These are phyloP conservation scores for Exophiala sideris DNA, from an alignment of 2,329 filamentous ascomycete species.

Conservation along the genomic window DNA sequence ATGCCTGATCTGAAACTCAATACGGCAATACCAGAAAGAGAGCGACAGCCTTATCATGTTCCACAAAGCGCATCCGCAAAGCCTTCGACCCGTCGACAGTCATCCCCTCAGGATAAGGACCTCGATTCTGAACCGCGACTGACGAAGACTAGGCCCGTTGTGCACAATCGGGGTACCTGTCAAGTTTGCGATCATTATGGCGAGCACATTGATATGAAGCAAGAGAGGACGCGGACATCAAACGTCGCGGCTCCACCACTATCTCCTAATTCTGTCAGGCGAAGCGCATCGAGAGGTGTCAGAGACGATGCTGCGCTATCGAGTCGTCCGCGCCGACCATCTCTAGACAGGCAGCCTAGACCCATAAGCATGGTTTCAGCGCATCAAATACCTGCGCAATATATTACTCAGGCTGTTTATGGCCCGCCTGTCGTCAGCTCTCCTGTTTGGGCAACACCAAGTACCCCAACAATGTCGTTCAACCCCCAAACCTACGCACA, in stretches of 20 bases:
- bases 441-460: conserved; percentile 10
- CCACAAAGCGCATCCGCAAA: conserved; percentile 6
- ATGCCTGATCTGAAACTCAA: conserved; percentile 38
- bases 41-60: conserved; percentile 21
- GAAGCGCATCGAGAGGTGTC: background rate
- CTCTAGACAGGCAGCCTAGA: conserved; percentile 9
- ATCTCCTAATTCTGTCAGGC: conserved; percentile 14
- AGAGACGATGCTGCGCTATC: conserved; percentile 17
- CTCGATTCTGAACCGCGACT: conserved; percentile 5
- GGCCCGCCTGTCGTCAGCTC: conserved; percentile 7
- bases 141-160: conserved; percentile 7
- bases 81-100: conserved; percentile 11
- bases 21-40: conserved; percentile 29
- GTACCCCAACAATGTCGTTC: conserved; percentile 16
- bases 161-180: conserved; percentile 34
- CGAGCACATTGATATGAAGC: conserved; percentile 30
- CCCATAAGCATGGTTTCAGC: conserved; percentile 14
- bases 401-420: conserved; percentile 13
- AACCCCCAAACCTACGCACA: conserved; percentile 13
- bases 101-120: conserved; percentile 14
- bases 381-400: conserved; percentile 5
- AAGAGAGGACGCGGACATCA: conserved; percentile 5
- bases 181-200: conserved; percentile 37
- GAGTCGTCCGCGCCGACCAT: conserved; percentile 6
- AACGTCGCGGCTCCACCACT: conserved; percentile 11